Evolutionary conservation across 768 basidiomycete species (phyloP), one percentile per base, ranked within the genome.

Genomic region (Boletus rubropictus): DNA sequence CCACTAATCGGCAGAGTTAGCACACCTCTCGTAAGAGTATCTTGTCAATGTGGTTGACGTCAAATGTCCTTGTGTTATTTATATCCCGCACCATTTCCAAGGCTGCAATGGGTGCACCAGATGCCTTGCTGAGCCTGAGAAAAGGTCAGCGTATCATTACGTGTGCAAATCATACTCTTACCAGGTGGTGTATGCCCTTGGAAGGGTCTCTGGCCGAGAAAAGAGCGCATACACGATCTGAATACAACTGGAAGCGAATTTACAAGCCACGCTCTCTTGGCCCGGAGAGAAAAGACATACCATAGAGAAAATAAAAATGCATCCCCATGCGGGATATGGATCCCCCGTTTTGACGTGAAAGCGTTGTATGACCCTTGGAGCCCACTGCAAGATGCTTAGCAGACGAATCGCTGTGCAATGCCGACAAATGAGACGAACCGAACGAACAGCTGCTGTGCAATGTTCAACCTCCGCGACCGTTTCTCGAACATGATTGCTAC

Each of bases 361-460:
- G 80, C 76, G 58, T 94, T 95, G 63, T 88, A 95, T 1, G 84
- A 81, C 2, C 90, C 93, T 64, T 97, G 94, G 7, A 97, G 71
- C 3, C 94, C 93, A 39, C 92, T 90, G 44, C 21, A 25, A 44
- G 28, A 28, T 17, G 18, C 40, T 56, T 21, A 53, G 15, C 17
- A 44, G 32, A 20, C n/a, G 4, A 31, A 17, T 25, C 39, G 28
- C 14, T 6, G 5, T 25, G 18, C 43, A 7, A 48, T 1, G 5
- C 32, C 3, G 9, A 22, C 7, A 7, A 5, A 48, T n/a, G 11
- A 42, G 11, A 42, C 41, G 24, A 5, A 60, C 89, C 91, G 80
- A 42, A 95, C 91, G 67, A 95, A 89, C 56, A 93, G 61, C 65
- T 94, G 92, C 57, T 94, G 90, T 0, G 86, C 86, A 52, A 93